Evolutionary conservation across 169 alveolate genomes (phyloP), one percentile per base, ranked within the genome.

Genomic region (Cryptosporidium sp.): DNA sequence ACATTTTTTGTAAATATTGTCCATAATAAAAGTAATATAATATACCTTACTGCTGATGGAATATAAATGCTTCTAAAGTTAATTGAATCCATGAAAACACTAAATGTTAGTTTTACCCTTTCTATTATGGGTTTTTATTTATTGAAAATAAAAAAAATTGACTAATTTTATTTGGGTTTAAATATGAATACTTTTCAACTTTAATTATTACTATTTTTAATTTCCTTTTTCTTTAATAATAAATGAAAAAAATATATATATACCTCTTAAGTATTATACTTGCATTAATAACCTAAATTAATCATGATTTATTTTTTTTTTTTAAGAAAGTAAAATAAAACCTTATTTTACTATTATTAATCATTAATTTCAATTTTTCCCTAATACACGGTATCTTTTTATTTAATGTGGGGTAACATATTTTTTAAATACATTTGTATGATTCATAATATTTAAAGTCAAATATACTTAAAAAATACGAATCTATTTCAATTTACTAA

Each of bases 381-480:
- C 8, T 12, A 16, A 0, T 21, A 23, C 67, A 56, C 67, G 67
- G 21, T 26, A 23, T 56, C 67, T 23, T 26, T 26, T 56, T 23
- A 23, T 56, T 56, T 56, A 56, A 16, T 56, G 67, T 56, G 67
- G 67, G 67, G 67, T 56, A 56, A 56, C 37, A 26, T 56, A 12
- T 23, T 56, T 56, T 56, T 26, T 26, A n/a, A 56, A 56, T 10
- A 6, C 35, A 56, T 23, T 53, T 44, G 4, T 44, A 44, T 16
- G 21, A 48, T 1, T 14, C 12, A 48, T 48, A 48, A 14, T 48
- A 12, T 1, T 3, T 48, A 0, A 0, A 48, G 1, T 14, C 48
- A 8, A 9, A 48, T 48, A 48, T 14, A 48, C 23, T 0, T 0
- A 45, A 39, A 8, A 7, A 48, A 48, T 12, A 48, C 21, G 14